Percentiles rank a stretch among this genome's conserved stretches.
phyloP scores from a whole-genome alignment of 768 basidiomycete species.

The Auriscalpium orientale region DNA sequence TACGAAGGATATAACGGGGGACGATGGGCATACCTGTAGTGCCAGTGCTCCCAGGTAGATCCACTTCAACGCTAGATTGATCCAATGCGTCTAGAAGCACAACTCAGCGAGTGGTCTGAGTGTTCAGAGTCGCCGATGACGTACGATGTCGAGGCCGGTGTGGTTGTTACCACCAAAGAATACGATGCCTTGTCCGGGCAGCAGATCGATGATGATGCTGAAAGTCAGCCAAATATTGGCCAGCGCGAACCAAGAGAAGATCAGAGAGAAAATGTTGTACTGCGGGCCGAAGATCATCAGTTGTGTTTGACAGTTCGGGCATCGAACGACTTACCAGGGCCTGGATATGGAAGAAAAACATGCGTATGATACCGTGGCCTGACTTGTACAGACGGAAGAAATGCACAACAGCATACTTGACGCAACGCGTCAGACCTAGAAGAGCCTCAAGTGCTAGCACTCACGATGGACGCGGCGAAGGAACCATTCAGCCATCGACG shows the following conservation, averaged over 20 bases:
- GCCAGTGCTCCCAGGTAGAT: conserved; percentile 80
- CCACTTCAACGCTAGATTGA: conserved; percentile 80
- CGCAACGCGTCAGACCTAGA: conserved; percentile 1
- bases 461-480: conserved; percentile 83
- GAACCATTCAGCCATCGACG: conserved; percentile 96
- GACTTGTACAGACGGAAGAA: conserved; percentile 87
- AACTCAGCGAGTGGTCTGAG: background rate
- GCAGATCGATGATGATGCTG: conserved; percentile 86
- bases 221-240: conserved; percentile 96
- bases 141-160: conserved; percentile 39
- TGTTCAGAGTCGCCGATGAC: conserved; percentile 21
- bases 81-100: conserved; percentile 69
- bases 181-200: conserved; percentile 43
- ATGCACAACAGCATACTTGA: conserved; percentile 84
- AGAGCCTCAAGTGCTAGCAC: conserved; percentile 21
- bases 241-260: conserved; percentile 91
- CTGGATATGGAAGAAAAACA: conserved; percentile 97
- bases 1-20: background rate
- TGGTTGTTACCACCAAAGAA: conserved; percentile 60
- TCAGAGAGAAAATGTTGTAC: conserved; percentile 79
- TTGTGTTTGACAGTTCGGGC: too few relatives aligned
- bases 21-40: conserved; percentile 46
- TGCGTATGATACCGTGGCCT: conserved; percentile 80
- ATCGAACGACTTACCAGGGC: conserved; percentile 52
- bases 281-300: conserved; percentile 19